Evolutionary conservation across 2,329 filamentous ascomycete genomes (phyloP), one percentile per base, ranked within the genome.

Genomic region (Sclerotinia sclerotiorum): DNA sequence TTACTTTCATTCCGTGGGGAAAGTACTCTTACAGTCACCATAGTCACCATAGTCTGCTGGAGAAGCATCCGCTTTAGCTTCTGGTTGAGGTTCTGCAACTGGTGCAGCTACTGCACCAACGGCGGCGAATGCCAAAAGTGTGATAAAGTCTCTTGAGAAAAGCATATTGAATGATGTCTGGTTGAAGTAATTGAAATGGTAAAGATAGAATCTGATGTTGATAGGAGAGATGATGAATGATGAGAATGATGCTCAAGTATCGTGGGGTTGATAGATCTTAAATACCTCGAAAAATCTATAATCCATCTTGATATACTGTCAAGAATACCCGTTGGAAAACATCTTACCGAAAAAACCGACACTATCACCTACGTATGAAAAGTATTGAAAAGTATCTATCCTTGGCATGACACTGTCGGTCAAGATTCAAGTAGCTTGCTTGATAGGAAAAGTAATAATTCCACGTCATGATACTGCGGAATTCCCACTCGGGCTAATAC

Each of bases 131-230:
- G 66, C 66, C 51, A 68, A 39, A 46, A 68, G 48, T 19, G 64
- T 39, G 51, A 68, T 49, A 10, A 68, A 51, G n/a, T 68, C 66
- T 44, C 49, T 17, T 63, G 66, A 64, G 49, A 68, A 68, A 51
- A 68, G 51, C 66, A 68, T 68, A 35, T 64, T 68, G 49, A 68
- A 61, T 52, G 19, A 46, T 15, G 3, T 62, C 21, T 44, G 55
- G 24, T 52, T 57, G 63, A 11, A 44, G 24, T 35, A n/a, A n/a
- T 24, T 24, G 13, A 46, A 32, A 32, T 56, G 51, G 27, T 8
- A 67, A 44, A 24, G n/a, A 42, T 55, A 29, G 32, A 54, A 48
- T 54, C 27, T 29, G 61, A 29, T 44, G 17, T 65, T 49, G 15
- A 24, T 60, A n/a, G 3, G 6, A 60, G 29, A 52, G 21, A 29